phyloP scores from a whole-genome alignment of 1,284 basidiomycete genomes.

The Fomitiporia mediterranea region DNA sequence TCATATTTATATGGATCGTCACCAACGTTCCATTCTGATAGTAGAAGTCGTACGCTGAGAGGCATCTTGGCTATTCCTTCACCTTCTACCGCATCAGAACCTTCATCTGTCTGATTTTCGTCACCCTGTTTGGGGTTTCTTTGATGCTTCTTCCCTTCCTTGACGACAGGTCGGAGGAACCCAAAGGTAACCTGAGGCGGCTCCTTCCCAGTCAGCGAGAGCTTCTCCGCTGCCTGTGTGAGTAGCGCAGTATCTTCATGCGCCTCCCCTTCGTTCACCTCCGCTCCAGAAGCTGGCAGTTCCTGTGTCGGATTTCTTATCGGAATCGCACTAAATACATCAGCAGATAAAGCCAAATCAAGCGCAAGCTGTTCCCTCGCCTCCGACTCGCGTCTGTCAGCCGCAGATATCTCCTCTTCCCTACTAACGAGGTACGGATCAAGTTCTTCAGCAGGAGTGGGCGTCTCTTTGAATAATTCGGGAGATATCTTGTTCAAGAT shows the following conservation, averaged over 20 bases:
- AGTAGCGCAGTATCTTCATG: conserved; percentile 9
- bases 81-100: conserved; percentile 18
- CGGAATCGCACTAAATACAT: conserved; percentile 50
- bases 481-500: conserved; percentile 41
- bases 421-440: conserved; percentile 38
- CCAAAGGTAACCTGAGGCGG: conserved; percentile 19
- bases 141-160: conserved; percentile 4
- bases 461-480: conserved; percentile 33
- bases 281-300: conserved; percentile 34
- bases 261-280: conserved; percentile 30
- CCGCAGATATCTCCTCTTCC: conserved; percentile 36
- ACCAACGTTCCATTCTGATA: conserved; percentile 64
- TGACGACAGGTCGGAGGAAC: conserved; percentile 12
- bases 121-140: conserved; percentile 20
- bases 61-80: conserved; percentile 31
- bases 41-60: conserved; percentile 53
- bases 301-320: conserved; percentile 25
- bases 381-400: conserved; percentile 44
- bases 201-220: conserved; percentile 10
- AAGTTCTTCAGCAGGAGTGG: conserved; percentile 33
- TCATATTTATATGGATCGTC: conserved; percentile 44
- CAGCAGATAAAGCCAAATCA: conserved; percentile 55
- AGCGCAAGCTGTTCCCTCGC: conserved; percentile 56
- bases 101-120: conserved; percentile 8
- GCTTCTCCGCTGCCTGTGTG: conserved; percentile 9